These are phyloP conservation scores for Zygoascus ofunaensis DNA, from an alignment of 805 yeast genomes.

Conservation along the genomic window DNA sequence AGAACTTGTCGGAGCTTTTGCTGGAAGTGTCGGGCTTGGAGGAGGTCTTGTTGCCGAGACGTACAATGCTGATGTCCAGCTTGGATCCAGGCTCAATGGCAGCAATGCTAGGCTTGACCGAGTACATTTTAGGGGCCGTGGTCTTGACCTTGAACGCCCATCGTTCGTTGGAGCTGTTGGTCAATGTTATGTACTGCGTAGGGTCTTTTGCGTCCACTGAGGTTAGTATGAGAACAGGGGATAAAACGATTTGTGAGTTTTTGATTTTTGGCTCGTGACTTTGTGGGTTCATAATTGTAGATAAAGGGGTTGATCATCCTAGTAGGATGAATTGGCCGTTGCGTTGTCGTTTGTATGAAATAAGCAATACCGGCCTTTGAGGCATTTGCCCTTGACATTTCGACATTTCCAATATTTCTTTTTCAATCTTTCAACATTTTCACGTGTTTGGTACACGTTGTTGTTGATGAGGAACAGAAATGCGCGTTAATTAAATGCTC, in stretches of 20 bases:
- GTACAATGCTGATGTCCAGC: slow-evolving; percentile 64
- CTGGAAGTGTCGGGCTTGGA: slow-evolving; percentile 32
- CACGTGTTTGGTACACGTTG: too few species aligned
- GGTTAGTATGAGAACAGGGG: not conserved
- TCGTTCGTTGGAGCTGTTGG: slow-evolving; percentile 33
- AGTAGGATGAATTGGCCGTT: not conserved
- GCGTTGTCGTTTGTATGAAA: too few species aligned
- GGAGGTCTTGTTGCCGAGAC: slow-evolving; percentile 78
- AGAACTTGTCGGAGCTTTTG: slow-evolving; percentile 80
- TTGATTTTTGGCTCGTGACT: not conserved
- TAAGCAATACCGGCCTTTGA: too few species aligned
- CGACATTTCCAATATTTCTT: too few species aligned
- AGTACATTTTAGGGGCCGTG: slow-evolving; percentile 90
- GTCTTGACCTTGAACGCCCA: slow-evolving; percentile 95
- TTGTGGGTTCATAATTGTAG: not conserved
- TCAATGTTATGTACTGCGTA: not conserved
- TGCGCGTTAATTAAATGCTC: too few species aligned
- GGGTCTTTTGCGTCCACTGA: not conserved
- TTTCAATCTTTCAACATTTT: too few species aligned
- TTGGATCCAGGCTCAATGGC: slow-evolving; percentile 65
- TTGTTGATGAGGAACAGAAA: too few species aligned
- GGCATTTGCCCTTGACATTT: too few species aligned
- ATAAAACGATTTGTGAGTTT: not conserved
- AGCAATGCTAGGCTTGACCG: slow-evolving; percentile 94
- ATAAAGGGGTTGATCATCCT: not conserved